These are phyloP conservation scores for Prunus mira DNA, from an alignment of 306 rosid genomes.

Conservation along the genomic window DNA sequence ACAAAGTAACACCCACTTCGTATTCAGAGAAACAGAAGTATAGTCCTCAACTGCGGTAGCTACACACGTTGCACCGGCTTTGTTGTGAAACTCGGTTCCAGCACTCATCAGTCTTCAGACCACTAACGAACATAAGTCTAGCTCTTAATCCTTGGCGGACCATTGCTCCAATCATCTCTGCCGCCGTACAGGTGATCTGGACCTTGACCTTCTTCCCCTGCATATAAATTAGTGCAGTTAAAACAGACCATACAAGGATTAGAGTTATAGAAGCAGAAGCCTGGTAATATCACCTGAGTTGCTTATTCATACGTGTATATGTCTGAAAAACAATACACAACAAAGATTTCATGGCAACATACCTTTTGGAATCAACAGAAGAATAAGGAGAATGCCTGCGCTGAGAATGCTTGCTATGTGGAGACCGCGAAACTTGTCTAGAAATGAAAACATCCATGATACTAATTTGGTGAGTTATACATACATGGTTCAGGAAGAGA, in stretches of 20 bases:
- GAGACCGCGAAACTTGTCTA: conserved; percentile 99
- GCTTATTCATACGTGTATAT: conserved; percentile 57
- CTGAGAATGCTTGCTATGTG: conserved; percentile 99
- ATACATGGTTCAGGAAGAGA: conserved; percentile 41
- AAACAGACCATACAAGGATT: conserved; percentile 23
- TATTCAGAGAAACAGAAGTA: background rate
- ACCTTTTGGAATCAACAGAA: conserved; percentile 91
- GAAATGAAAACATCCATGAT: conserved; percentile 86
- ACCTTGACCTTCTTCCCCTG: conserved; percentile 89
- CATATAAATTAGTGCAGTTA: conserved; percentile 31
- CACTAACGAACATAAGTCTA: background rate
- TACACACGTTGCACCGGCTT: background rate
- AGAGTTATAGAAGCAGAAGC: conserved; percentile 33
- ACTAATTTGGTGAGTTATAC: conserved; percentile 79
- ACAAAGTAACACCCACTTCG: background rate
- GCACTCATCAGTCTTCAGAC: background rate
- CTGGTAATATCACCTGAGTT: conserved; percentile 66
- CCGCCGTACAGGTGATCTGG: conserved; percentile 77
- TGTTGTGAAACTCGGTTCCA: background rate
- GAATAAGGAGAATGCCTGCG: conserved; percentile 99
- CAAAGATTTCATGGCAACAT: conserved; percentile 54
- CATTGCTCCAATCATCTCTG: conserved; percentile 50
- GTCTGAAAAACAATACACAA: conserved; percentile 62
- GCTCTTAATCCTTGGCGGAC: background rate
- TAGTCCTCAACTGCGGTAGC: background rate